These are phyloP conservation scores for Magnaporthiopsis incrustans DNA, from an alignment of 2,329 filamentous ascomycete species.

Conservation along the genomic window DNA sequence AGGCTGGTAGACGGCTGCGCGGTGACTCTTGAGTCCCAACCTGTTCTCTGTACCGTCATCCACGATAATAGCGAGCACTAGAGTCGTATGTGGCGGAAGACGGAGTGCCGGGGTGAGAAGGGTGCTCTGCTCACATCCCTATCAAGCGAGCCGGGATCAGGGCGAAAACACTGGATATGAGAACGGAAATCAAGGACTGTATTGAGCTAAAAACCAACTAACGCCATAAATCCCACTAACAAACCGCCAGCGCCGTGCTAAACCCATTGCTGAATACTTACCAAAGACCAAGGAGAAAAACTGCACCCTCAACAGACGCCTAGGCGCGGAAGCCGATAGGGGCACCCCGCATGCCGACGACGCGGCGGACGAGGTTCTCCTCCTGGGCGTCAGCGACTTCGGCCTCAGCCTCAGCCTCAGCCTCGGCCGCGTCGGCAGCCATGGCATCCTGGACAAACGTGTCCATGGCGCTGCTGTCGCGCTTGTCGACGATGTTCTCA, in stretches of 20 bases:
- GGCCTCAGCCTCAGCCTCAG: constrained; percentile 1
- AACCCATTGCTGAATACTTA: neutral
- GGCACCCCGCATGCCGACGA: neutral
- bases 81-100: too few relatives aligned
- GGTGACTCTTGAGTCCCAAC: too few relatives aligned
- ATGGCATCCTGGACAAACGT: too few relatives aligned
- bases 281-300: neutral
- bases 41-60: too few relatives aligned
- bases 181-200: neutral
- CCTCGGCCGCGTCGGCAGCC: neutral
- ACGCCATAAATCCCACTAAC: neutral
- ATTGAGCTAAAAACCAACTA: neutral
- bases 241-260: neutral
- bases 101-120: too few relatives aligned
- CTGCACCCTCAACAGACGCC: too few relatives aligned
- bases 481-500: neutral
- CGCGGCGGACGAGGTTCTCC: neutral
- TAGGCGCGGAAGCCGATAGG: neutral
- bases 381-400: neutral
- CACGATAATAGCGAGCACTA: too few relatives aligned
- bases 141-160: too few relatives aligned
- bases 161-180: too few relatives aligned
- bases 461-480: neutral
- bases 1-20: too few relatives aligned
- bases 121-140: too few relatives aligned